Evolutionary conservation across 176 grass and related monocot species (phyloP), one percentile per base, ranked within the genome.

Genomic region (Triticum timopheevii): DNA sequence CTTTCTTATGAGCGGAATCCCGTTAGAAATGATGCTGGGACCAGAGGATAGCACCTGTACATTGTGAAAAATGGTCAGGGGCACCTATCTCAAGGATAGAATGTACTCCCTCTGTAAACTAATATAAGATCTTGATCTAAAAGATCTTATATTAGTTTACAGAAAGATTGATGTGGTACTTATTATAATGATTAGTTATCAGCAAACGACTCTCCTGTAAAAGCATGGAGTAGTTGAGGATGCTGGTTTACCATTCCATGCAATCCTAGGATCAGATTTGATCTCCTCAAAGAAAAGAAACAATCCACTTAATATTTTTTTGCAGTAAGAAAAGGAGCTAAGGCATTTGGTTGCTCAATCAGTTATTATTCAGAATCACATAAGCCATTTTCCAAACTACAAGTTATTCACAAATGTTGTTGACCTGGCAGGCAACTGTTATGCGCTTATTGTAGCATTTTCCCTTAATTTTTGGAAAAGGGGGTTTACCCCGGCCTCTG

Each of bases 321-420:
- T n/a, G n/a, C n/a, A 95, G 96, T 98, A 88, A 92, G 92, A 0
- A 91, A 94, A 84, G 72, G 96, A 83, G 90, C 92, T 11, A 86
- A 96, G 83, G 92, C 88, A 82, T 94, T 98, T 65, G 90, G 61
- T 63, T 96, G 96, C 11, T 81, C 93, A 7, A 90, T 98, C 77
- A 92, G 90, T 83, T 96, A 96, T 61, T 69, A 88, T 62, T 96
- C 44, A 13, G 12, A 3, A 47, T 47, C 44, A 13, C 44, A 47
- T 0, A 47, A 47, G 78, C 79, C 92, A 4, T 49, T 82, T 67
- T 67, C 84, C 86, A 79, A 88, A 92, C 20, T 96, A 96, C 82
- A 92, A 85, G 35, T 96, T 94, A 73, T 90, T 86, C 19, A 15
- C 84, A 5, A 89, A 73, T 40, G 88, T 94, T n/a, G n/a, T n/a